These are phyloP conservation scores for Leptographium radiaticola DNA, from an alignment of 2,329 filamentous ascomycete genomes.

Conservation along the genomic window DNA sequence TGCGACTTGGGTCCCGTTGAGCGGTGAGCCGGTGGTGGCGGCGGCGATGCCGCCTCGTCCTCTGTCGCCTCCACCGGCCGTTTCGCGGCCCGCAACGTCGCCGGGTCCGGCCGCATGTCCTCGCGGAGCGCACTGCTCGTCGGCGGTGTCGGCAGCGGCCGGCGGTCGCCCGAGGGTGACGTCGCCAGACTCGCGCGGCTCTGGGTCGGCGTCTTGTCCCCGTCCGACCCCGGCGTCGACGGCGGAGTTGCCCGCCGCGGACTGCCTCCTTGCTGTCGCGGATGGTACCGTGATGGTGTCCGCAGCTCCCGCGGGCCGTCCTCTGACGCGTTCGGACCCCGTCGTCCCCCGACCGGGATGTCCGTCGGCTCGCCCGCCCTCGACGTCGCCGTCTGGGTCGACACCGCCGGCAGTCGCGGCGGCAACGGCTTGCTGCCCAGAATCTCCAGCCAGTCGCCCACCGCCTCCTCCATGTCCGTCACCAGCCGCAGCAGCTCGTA, in stretches of 20 bases:
- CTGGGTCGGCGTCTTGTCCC: neutral
- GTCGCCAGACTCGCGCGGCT: neutral
- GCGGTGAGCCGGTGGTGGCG: conserved; percentile 41
- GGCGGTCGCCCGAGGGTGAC: neutral
- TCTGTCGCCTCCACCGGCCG: neutral
- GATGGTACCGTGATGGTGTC: conserved; percentile 19
- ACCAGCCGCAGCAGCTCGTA: conserved; percentile 69
- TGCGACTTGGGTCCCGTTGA: conserved; percentile 27
- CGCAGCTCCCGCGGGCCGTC: neutral
- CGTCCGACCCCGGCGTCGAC: neutral
- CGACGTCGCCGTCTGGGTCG: too few species aligned
- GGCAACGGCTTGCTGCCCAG: conserved; percentile 41
- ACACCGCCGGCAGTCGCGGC: conserved; percentile 6
- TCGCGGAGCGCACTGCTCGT: conserved; percentile 22
- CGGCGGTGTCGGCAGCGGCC: conserved; percentile 4
- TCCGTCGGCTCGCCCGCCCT: conserved; percentile 11
- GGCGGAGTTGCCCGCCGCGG: neutral
- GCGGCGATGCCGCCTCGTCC: conserved; percentile 15
- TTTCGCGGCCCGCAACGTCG: conserved; percentile 20
- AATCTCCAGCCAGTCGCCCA: conserved; percentile 78
- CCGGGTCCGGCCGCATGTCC: conserved; percentile 24
- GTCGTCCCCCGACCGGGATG: conserved; percentile 26
- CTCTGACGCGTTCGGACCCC: conserved; percentile 10
- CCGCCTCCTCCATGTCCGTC: conserved; percentile 63
- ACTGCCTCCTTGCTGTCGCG: conserved; percentile 8